A percentile compares a stretch with the other conserved stretches of the same genome.
phyloP scores from a whole-genome alignment of 2,329 filamentous ascomycete species.

The Aureobasidium sp. region DNA sequence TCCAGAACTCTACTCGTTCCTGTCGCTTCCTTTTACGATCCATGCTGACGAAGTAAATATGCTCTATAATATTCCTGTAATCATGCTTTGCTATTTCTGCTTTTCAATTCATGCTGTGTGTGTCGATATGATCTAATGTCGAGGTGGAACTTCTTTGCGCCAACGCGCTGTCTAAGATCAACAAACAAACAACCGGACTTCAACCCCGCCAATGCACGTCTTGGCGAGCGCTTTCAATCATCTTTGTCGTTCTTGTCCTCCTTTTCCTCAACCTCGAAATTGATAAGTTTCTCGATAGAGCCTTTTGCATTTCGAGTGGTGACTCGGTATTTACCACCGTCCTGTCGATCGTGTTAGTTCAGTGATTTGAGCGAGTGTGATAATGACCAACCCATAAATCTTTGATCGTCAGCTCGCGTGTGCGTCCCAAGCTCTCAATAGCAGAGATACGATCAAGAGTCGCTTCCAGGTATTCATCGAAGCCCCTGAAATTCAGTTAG shows the following conservation, averaged over 20 bases:
- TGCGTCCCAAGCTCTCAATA: slow-evolving; percentile 88
- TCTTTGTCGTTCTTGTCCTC: slow-evolving; percentile 22
- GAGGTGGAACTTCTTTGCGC: not conserved
- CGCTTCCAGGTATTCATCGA: slow-evolving; percentile 72
- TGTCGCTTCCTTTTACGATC: slow-evolving; percentile 15
- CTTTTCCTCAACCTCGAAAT: slow-evolving; percentile 35
- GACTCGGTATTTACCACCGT: slow-evolving; percentile 73
- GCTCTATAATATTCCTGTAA: not conserved
- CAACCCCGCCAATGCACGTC: not conserved
- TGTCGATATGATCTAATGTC: not conserved
- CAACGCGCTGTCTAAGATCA: not conserved
- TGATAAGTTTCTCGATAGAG: slow-evolving; percentile 39
- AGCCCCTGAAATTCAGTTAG: slow-evolving; percentile 42
- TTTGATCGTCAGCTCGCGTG: slow-evolving; percentile 92
- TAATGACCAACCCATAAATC: slow-evolving; percentile 59
- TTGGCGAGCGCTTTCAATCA: slow-evolving; percentile 13
- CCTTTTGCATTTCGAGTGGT: slow-evolving; percentile 42
- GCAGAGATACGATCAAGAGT: slow-evolving; percentile 81
- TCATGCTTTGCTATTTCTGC: not conserved
- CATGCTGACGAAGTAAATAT: not conserved
- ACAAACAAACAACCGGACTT: slow-evolving; percentile 5
- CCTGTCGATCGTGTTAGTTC: slow-evolving; percentile 17
- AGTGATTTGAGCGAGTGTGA: not conserved
- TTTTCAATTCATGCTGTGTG: not conserved
- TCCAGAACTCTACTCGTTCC: slow-evolving; percentile 26